These are phyloP conservation scores for Backusella tuberculispora DNA, from an alignment of 192 early-diverging fungal species.

Conservation along the genomic window DNA sequence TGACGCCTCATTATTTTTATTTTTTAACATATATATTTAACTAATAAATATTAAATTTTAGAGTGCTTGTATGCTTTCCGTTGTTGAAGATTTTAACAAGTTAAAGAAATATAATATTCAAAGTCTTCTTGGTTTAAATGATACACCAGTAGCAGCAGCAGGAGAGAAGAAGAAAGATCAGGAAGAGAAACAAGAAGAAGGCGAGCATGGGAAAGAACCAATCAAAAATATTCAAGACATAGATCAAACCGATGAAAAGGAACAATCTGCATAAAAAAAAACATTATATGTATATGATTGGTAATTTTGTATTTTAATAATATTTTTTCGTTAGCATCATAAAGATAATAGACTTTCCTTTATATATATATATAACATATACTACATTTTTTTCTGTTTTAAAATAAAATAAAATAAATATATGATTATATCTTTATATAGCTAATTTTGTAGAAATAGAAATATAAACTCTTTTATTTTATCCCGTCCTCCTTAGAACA, in stretches of 20 bases:
- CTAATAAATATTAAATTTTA: conserved; percentile 20
- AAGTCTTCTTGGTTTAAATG: conserved; percentile 48
- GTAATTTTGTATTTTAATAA: not conserved
- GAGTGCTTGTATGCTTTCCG: conserved; percentile 62
- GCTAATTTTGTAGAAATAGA: too few species aligned
- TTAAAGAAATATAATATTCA: conserved; percentile 63
- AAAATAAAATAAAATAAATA: too few species aligned
- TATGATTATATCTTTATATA: too few species aligned
- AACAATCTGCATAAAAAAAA: not conserved
- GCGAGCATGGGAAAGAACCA: not conserved
- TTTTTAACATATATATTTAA: not conserved
- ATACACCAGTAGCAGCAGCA: not conserved
- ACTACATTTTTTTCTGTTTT: too few species aligned
- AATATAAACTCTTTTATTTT: not conserved
- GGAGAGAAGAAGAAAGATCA: conserved; percentile 25
- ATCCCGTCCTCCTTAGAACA: not conserved
- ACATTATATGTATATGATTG: too few species aligned
- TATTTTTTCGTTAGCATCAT: not conserved
- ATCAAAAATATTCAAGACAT: not conserved
- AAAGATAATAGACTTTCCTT: too few species aligned
- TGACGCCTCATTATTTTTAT: too few species aligned
- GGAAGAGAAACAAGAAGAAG: conserved; percentile 5
- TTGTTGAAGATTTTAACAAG: conserved; percentile 59
- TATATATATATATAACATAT: too few species aligned
- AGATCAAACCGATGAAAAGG: not conserved